A percentile compares a stretch with the other conserved stretches of the same genome.
These are phyloP conservation scores for Cladosporium phlei DNA, from an alignment of 2,329 filamentous ascomycete species.

Conservation along the genomic window DNA sequence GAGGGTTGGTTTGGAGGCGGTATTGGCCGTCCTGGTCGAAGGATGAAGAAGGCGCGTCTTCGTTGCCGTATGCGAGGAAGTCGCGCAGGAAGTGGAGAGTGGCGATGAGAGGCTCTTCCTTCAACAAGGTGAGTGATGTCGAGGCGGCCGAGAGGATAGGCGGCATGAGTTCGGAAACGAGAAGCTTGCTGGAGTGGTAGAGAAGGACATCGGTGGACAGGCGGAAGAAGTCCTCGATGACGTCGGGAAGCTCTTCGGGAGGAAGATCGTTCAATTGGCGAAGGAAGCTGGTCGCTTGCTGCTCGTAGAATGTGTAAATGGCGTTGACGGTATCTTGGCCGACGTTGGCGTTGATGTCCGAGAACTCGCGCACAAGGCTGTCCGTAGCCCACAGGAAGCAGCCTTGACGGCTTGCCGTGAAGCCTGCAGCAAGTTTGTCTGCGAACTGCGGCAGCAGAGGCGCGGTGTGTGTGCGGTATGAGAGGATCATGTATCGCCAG, in stretches of 20 bases:
- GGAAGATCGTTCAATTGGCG: conserved; percentile 82
- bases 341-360: conserved; percentile 80
- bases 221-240: conserved; percentile 96
- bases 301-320: conserved; percentile 92
- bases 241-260: conserved; percentile 70
- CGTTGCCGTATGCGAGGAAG: conserved; percentile 79
- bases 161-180: conserved; percentile 71
- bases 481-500: conserved; percentile 96
- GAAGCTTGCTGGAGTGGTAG: conserved; percentile 81
- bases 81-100: conserved; percentile 91
- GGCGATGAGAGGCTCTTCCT: conserved; percentile 84
- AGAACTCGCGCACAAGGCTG: conserved; percentile 91
- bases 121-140: conserved; percentile 80
- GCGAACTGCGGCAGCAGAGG: conserved; percentile 81
- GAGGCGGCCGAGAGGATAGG: conserved; percentile 84
- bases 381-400: conserved; percentile 99
- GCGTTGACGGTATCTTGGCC: conserved; percentile 75
- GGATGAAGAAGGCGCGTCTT: conserved; percentile 60
- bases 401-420: conserved; percentile 79
- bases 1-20: conserved; percentile 53
- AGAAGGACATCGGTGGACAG: conserved; percentile 85
- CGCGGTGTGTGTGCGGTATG: conserved; percentile 83
- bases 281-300: conserved; percentile 84
- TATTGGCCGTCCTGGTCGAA: conserved; percentile 48
- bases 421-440: conserved; percentile 80